These are phyloP conservation scores for Hypericum perforatum DNA, from an alignment of 345 rosid genomes.

Conservation along the genomic window DNA sequence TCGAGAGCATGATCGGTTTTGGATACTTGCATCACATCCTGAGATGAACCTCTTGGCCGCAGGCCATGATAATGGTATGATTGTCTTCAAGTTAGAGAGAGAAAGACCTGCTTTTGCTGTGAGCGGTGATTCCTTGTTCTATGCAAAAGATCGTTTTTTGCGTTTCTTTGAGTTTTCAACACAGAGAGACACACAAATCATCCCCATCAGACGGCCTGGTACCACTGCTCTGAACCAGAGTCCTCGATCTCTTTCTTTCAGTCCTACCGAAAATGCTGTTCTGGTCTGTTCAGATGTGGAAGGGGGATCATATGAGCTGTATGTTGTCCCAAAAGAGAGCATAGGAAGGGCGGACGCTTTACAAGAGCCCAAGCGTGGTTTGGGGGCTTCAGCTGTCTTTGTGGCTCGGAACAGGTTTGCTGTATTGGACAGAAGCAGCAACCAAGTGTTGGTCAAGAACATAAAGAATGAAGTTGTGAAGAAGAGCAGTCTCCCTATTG, in stretches of 20 bases:
- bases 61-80: conserved; percentile 95
- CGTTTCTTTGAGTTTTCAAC: conserved; percentile 70
- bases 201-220: conserved; percentile 82
- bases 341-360: conserved; percentile 53
- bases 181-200: conserved; percentile 63
- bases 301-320: conserved; percentile 89
- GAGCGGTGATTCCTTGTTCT: conserved; percentile 66
- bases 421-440: conserved; percentile 78
- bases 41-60: conserved; percentile 96
- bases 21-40: conserved; percentile 92
- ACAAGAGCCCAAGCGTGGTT: conserved; percentile 82
- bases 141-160: conserved; percentile 71
- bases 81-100: conserved; percentile 93
- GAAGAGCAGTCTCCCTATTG: conserved; percentile 54
- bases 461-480: conserved; percentile 78
- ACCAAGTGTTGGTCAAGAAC: conserved; percentile 73
- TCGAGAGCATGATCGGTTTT: conserved; percentile 90
- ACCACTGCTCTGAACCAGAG: conserved; percentile 66
- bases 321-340: conserved; percentile 70
- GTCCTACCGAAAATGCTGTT: conserved; percentile 87
- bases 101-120: conserved; percentile 89
- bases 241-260: conserved; percentile 84
- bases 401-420: conserved; percentile 87
- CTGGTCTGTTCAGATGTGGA: conserved; percentile 82
- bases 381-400: conserved; percentile 73